phyloP scores from a whole-genome alignment of 2,329 filamentous ascomycete genomes.

The Podosphaera xanthii region DNA sequence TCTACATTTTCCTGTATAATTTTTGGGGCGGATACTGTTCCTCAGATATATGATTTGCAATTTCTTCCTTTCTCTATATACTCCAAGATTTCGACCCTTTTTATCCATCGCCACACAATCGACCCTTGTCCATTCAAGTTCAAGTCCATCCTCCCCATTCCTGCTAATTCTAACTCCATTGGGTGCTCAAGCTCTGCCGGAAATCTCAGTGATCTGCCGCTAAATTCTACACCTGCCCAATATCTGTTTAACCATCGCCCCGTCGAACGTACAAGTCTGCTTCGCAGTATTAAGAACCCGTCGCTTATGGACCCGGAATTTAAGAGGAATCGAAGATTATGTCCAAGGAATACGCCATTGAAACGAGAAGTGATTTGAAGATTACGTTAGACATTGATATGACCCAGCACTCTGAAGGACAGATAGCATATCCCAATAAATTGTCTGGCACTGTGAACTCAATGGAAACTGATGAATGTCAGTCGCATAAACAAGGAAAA shows the following conservation, averaged over 20 bases:
- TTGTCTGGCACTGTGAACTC: not conserved
- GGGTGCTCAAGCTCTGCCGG: not conserved
- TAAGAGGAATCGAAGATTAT: not conserved
- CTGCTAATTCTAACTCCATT: not conserved
- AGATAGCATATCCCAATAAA: not conserved
- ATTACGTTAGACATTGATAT: not conserved
- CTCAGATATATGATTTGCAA: not conserved
- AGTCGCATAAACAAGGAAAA: not conserved
- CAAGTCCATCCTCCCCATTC: not conserved
- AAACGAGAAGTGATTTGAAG: not conserved
- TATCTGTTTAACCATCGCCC: not conserved
- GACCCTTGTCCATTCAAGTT: too few relatives aligned
- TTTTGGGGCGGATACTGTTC: not conserved
- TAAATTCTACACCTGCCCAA: not conserved
- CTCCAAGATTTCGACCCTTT: not conserved
- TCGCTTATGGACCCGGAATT: not conserved
- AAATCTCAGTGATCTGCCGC: not conserved
- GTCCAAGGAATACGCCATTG: not conserved
- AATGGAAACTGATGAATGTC: not conserved
- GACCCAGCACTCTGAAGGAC: not conserved
- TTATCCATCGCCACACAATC: not conserved
- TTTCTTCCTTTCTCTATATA: not conserved
- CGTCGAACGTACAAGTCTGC: not conserved
- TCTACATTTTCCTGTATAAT: not conserved
- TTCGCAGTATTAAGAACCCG: not conserved